Base-by-base conservation (phyloP, 208 protist species). In the Crithidia expoeki region DNA sequence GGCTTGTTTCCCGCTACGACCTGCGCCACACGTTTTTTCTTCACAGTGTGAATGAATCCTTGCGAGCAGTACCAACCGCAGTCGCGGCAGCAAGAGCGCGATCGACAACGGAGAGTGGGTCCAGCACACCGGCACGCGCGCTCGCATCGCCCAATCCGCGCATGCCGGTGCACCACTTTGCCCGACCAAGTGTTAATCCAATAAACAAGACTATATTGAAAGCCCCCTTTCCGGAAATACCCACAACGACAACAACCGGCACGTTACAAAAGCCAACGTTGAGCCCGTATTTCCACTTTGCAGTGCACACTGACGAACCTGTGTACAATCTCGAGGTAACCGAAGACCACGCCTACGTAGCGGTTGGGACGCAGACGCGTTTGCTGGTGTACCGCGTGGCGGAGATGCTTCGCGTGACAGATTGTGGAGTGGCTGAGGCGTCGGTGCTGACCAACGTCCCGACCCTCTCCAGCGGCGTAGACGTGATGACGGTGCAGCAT, bases 261-360 rank as follows among this genome's bases (percentile, higher is more conserved):
- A 62, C n/a, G n/a, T n/a, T n/a, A n/a, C n/a, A n/a, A n/a, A n/a
- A n/a, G n/a, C n/a, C n/a, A n/a, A n/a, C n/a, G n/a, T n/a, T 19
- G n/a, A 25, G 17, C 14, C n/a, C 60, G 21, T 49, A 5, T 12
- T 76, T 67, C 25, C 71, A 76, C 61, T 76, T 64, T 19, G 62
- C 63, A 4, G 57, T 71, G 19, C 49, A 62, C 21, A 42, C 67
- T 3, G 57, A 57, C 27, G 72, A 76, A 49, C 63, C 62, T 0
- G 72, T 76, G 14, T 71, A 71, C 21, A 60, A 66, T 47, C 11
- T 76, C 16, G 72, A 63, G 14, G 72, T 76, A 23, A 76, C 63
- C 9, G 47, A 69, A 33, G 50, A 58, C 58, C 72, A 76, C 28
- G 27, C 61, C 62, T 71, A 71, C 49, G 21, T 76, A 2, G 72